Evolutionary conservation across 2,329 filamentous ascomycete genomes (phyloP).

Genomic region (Fusarium clavum): DNA sequence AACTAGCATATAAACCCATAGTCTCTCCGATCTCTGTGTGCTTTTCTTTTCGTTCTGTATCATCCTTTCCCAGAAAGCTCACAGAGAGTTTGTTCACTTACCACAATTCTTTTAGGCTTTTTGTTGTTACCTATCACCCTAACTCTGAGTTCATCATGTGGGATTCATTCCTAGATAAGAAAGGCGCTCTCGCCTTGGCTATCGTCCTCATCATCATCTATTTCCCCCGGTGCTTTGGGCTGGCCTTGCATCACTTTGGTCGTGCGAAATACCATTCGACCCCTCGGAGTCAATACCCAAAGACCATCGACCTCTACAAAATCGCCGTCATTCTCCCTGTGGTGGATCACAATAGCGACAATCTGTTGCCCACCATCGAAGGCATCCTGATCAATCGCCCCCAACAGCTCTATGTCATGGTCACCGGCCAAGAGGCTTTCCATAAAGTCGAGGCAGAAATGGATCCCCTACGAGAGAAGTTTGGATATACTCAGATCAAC

Average conservation of each 20-base stretch:
- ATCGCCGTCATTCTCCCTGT: constrained; percentile 27
- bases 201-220: background rate
- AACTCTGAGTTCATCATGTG: background rate
- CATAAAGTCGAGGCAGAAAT: constrained; percentile 4
- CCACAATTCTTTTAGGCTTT: background rate
- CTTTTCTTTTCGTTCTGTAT: background rate
- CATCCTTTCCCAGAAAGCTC: background rate
- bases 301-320: background rate
- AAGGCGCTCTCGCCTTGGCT: background rate
- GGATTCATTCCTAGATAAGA: background rate
- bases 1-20: background rate
- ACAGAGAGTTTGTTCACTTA: background rate
- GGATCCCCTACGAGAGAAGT: background rate
- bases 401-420: constrained; percentile 11
- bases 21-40: too few relatives aligned
- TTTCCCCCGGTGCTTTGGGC: background rate
- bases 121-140: background rate
- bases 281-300: background rate
- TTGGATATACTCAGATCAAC: constrained; percentile 12
- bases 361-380: background rate
- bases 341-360: background rate
- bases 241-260: background rate
- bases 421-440: background rate
- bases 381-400: constrained; percentile 24
- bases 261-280: background rate